phyloP scores from a whole-genome alignment of 805 yeast species.

The Ogataea ganodermae region DNA sequence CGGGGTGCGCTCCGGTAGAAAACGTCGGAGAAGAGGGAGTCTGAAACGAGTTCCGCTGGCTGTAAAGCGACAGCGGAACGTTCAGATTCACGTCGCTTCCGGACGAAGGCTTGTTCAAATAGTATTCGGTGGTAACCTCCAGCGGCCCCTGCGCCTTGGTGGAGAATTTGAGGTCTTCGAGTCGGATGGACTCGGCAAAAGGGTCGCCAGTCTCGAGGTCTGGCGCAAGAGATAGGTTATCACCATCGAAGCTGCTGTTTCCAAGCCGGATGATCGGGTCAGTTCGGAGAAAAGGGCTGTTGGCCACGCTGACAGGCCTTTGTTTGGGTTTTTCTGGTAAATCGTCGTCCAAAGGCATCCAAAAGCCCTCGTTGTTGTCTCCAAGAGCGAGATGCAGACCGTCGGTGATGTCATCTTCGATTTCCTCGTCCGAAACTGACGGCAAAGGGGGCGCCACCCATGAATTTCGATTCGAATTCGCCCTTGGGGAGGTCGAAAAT shows the following conservation, averaged over 20 bases:
- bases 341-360: conserved; percentile 25
- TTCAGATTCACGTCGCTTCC: conserved; percentile 8
- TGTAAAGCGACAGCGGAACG: background rate
- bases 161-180: conserved; percentile 13
- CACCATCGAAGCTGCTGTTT: conserved; percentile 6
- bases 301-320: background rate
- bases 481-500: background rate
- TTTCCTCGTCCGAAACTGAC: conserved; percentile 14
- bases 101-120: conserved; percentile 6
- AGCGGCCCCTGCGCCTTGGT: background rate
- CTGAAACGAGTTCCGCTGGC: background rate
- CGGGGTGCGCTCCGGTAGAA: background rate
- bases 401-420: conserved; percentile 22
- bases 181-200: conserved; percentile 12
- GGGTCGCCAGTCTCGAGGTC: conserved; percentile 17
- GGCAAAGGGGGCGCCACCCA: conserved; percentile 8
- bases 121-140: conserved; percentile 13
- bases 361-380: conserved; percentile 16
- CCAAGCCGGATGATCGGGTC: conserved; percentile 10
- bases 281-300: conserved; percentile 7
- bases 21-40: background rate
- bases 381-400: conserved; percentile 27
- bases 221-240: conserved; percentile 5
- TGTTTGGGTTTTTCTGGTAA: background rate
- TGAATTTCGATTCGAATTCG: background rate